Percentiles rank a stretch among this genome's conserved stretches.
Evolutionary conservation across 2,329 filamentous ascomycete genomes (phyloP).

Genomic region (Colletotrichum higginsianum): DNA sequence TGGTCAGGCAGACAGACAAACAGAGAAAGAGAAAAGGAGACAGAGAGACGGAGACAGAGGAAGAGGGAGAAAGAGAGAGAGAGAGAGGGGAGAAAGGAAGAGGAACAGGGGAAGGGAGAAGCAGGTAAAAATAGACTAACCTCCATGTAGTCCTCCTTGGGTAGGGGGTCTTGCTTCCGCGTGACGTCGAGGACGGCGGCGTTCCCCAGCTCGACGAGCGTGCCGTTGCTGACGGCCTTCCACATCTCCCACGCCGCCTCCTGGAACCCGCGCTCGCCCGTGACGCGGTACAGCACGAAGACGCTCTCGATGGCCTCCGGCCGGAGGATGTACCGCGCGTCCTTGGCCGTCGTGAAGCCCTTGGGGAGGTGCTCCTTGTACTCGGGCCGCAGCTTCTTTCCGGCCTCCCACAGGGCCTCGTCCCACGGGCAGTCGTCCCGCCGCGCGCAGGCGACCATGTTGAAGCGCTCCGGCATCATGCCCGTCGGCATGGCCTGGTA

Average conservation of each 20-base stretch:
- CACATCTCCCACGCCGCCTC: conserved; percentile 70
- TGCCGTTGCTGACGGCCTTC: conserved; percentile 61
- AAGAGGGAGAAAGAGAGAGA: too few relatives aligned
- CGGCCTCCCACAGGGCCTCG: conserved; percentile 40
- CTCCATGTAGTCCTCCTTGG: conserved; percentile 59
- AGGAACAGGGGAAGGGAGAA: neutral
- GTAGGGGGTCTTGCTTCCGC: conserved; percentile 59
- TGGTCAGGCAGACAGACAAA: too few relatives aligned
- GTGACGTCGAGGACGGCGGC: conserved; percentile 67
- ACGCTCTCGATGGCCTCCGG: conserved; percentile 68
- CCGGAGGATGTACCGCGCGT: conserved; percentile 66
- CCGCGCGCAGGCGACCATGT: conserved; percentile 57
- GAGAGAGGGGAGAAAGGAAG: too few relatives aligned
- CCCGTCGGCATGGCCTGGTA: conserved; percentile 64
- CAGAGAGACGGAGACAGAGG: too few relatives aligned
- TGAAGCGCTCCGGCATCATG: conserved; percentile 67
- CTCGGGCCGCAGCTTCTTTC: conserved; percentile 49
- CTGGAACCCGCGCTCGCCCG: conserved; percentile 62
- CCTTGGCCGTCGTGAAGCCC: conserved; percentile 74
- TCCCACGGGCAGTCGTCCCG: conserved; percentile 64
- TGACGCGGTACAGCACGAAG: conserved; percentile 69
- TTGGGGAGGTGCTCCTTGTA: conserved; percentile 53
- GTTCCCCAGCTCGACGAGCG: conserved; percentile 63
- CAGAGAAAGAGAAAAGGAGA: too few relatives aligned
- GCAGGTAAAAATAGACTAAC: conserved; percentile 21